A percentile compares a stretch with the other conserved stretches of the same genome.
phyloP scores from a whole-genome alignment of 441 rosid species.

The Brassica balearica region DNA sequence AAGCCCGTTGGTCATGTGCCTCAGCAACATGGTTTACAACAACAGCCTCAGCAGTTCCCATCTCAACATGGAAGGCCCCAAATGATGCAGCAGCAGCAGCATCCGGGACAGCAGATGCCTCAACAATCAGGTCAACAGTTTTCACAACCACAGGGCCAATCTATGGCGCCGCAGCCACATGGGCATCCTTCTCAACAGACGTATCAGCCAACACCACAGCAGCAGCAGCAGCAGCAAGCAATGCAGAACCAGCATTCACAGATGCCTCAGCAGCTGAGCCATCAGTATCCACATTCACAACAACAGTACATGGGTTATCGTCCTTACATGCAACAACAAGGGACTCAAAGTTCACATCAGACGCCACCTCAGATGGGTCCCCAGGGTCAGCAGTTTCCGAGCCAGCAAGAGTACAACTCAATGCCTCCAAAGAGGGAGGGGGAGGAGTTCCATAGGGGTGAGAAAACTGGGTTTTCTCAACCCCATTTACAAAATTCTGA shows the following conservation, averaged over 20 bases:
- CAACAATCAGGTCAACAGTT: conserved; percentile 62
- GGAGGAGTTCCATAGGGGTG: conserved; percentile 60
- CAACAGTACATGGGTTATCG: conserved; percentile 65
- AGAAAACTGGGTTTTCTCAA: conserved; percentile 67
- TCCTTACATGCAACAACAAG: conserved; percentile 54
- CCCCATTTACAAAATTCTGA: conserved; percentile 61
- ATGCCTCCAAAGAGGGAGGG: conserved; percentile 60
- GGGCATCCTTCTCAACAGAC: conserved; percentile 46
- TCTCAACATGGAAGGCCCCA: conserved; percentile 62
- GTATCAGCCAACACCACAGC: conserved; percentile 43
- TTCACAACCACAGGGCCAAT: conserved; percentile 59
- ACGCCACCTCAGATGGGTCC: conserved; percentile 52
- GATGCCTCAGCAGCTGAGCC: conserved; percentile 55
- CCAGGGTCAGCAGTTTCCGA: conserved; percentile 57
- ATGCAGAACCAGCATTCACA: conserved; percentile 47
- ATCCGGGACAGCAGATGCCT: conserved; percentile 57
- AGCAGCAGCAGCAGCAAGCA: conserved; percentile 39
- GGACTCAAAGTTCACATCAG: conserved; percentile 60
- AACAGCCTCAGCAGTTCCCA: conserved; percentile 56
- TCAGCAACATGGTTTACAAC: conserved; percentile 62
- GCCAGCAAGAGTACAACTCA: conserved; percentile 60
- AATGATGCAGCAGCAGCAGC: conserved; percentile 58
- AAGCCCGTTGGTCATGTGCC: conserved; percentile 49
- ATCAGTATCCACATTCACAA: conserved; percentile 62
- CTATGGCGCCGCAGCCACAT: conserved; percentile 40